A percentile compares a stretch with the other conserved stretches of the same genome.
phyloP scores from a whole-genome alignment of 108 stramenopile genomes.

The Pseudonitzschia multiseries region DNA sequence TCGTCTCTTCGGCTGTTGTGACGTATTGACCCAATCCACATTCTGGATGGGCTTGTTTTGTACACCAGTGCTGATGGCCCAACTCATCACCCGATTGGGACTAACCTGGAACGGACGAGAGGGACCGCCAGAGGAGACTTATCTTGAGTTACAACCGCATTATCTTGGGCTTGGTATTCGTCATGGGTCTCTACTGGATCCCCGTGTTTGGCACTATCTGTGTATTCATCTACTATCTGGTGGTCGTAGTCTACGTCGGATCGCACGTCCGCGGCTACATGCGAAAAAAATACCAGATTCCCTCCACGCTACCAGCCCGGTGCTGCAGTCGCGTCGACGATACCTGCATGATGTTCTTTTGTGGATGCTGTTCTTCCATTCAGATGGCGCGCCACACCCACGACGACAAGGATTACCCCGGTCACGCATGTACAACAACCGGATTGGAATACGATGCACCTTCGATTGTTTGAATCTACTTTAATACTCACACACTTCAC shows the following conservation, averaged over 20 bases:
- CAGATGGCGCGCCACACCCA: constrained; percentile 79
- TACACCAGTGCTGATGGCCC: constrained; percentile 50
- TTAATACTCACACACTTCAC: too few relatives aligned
- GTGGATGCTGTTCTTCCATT: constrained; percentile 61
- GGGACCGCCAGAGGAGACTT: constrained; percentile 35
- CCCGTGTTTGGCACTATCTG: constrained; percentile 34
- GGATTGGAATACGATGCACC: constrained; percentile 61
- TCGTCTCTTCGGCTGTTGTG: constrained; percentile 49
- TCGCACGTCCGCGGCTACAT: constrained; percentile 40
- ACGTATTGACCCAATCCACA: constrained; percentile 61
- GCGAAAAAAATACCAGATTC: constrained; percentile 58
- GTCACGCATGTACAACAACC: constrained; percentile 60
- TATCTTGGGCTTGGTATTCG: constrained; percentile 33
- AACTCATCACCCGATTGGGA: constrained; percentile 51
- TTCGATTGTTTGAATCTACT: constrained; percentile 20
- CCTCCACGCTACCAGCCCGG: constrained; percentile 27
- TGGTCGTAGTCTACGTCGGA: constrained; percentile 39
- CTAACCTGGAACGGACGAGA: constrained; percentile 53
- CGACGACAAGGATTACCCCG: constrained; percentile 71
- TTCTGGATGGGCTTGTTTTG: constrained; percentile 59
- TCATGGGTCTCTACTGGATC: constrained; percentile 35
- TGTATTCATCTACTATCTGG: constrained; percentile 22
- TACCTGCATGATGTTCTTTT: constrained; percentile 55
- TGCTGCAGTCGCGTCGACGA: constrained; percentile 45
- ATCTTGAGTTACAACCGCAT: constrained; percentile 54